Percentiles rank a stretch among this genome's conserved stretches.
Evolutionary conservation across 1,284 basidiomycete species (phyloP).

Genomic region (Malassezia psittaci): DNA sequence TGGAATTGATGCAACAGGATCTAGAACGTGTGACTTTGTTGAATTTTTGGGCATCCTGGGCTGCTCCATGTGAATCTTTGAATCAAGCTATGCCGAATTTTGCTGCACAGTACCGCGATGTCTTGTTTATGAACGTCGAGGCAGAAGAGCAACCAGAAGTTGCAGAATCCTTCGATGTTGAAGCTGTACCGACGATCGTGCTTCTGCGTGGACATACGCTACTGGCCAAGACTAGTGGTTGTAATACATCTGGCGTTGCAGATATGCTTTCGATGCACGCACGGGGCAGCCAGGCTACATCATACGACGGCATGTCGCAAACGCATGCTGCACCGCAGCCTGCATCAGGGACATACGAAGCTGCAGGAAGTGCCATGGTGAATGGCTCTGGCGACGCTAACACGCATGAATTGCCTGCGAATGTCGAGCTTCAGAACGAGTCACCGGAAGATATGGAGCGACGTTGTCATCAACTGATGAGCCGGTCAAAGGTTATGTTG

Average conservation of each 20-base stretch:
- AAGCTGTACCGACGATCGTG: slow-evolving; percentile 78
- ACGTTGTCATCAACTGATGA: slow-evolving; percentile 61
- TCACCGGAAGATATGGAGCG: slow-evolving; percentile 59
- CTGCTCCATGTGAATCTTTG: slow-evolving; percentile 46
- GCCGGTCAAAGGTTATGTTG: slow-evolving; percentile 61
- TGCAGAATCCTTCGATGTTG: slow-evolving; percentile 82
- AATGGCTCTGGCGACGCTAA: slow-evolving; percentile 1
- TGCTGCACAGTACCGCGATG: slow-evolving; percentile 60
- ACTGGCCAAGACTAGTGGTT: slow-evolving; percentile 69
- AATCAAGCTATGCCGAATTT: slow-evolving; percentile 50
- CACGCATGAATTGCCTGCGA: slow-evolving; percentile 20
- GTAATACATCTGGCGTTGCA: slow-evolving; percentile 64
- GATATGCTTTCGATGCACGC: slow-evolving; percentile 55
- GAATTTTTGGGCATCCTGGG: slow-evolving; percentile 48
- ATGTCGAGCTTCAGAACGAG: slow-evolving; percentile 50
- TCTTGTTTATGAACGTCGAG: slow-evolving; percentile 65
- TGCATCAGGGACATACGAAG: slow-evolving; percentile 27
- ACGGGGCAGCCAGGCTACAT: slow-evolving; percentile 47
- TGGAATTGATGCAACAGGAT: slow-evolving; percentile 35
- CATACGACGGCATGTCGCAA: slow-evolving; percentile 26
- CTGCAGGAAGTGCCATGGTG: slow-evolving; percentile 17
- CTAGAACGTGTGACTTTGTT: slow-evolving; percentile 40
- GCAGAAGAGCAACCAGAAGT: slow-evolving; percentile 81
- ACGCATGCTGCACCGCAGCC: slow-evolving; percentile 30
- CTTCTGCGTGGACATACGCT: slow-evolving; percentile 80